Evolutionary conservation across 805 yeast species (phyloP).

Genomic region (Pichia occidentalis): DNA sequence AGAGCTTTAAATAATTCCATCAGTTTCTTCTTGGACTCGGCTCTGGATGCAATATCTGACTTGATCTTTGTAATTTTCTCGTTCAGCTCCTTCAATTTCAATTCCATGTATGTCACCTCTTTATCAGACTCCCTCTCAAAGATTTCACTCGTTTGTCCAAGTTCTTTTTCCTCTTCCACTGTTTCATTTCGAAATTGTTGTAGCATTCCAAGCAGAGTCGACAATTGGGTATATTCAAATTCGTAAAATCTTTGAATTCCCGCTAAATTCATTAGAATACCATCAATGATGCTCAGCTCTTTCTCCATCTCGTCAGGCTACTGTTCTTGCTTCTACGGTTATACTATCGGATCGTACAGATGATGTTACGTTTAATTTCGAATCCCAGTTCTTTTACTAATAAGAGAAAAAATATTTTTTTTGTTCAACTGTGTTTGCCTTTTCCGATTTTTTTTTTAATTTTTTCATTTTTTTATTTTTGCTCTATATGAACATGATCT

Average conservation of each 20-base stretch:
- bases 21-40: slow-evolving; percentile 24
- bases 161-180: slow-evolving; percentile 9
- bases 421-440: no score
- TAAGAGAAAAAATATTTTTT: no score
- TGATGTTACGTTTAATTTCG: no score
- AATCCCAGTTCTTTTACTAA: no score
- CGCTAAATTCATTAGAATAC: slow-evolving; percentile 21
- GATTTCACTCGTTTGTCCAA: slow-evolving; percentile 14
- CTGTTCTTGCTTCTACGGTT: no score
- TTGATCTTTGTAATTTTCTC: slow-evolving; percentile 17
- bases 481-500: background rate
- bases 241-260: slow-evolving; percentile 24
- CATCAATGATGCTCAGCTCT: slow-evolving; percentile 23
- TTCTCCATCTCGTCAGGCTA: slow-evolving; percentile 19
- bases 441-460: background rate
- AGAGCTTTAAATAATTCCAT: slow-evolving; percentile 23
- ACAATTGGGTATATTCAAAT: slow-evolving; percentile 20
- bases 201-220: slow-evolving; percentile 14
- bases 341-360: no score
- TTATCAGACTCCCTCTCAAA: slow-evolving; percentile 18
- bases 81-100: slow-evolving; percentile 13
- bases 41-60: slow-evolving; percentile 34
- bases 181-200: slow-evolving; percentile 17
- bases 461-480: no score
- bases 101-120: slow-evolving; percentile 16